Evolutionary conservation across 1,139 yeast genomes (phyloP).

Genomic region (Fermentozyma sake): DNA sequence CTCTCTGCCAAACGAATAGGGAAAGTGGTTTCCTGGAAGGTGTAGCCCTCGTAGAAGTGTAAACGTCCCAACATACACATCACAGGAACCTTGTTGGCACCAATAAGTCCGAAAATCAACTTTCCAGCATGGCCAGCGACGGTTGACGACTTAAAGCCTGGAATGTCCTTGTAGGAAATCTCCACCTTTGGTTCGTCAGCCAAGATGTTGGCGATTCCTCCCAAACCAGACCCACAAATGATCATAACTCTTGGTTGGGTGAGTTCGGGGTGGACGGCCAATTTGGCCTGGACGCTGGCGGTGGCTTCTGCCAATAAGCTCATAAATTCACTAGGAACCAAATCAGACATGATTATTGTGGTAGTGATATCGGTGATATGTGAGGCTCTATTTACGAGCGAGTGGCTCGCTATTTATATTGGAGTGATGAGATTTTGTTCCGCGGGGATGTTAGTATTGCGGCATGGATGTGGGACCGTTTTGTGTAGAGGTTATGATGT

Average conservation of each 20-base stretch:
- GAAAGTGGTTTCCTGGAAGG: constrained; percentile 74
- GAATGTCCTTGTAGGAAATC: constrained; percentile 64
- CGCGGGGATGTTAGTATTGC: no score
- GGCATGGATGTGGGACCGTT: no score
- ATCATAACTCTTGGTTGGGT: constrained; percentile 60
- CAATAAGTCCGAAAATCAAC: constrained; percentile 74
- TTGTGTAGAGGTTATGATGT: no score
- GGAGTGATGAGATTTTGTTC: no score
- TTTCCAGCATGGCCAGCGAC: constrained; percentile 90
- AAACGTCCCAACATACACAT: constrained; percentile 92
- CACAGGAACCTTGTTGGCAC: constrained; percentile 67
- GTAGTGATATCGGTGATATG: no score
- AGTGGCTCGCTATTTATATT: no score
- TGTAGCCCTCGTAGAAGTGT: constrained; percentile 90
- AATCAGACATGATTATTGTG: constrained; percentile 6
- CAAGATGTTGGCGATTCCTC: constrained; percentile 68
- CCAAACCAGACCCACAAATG: constrained; percentile 93
- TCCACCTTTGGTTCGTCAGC: constrained; percentile 37
- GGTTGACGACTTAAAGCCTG: constrained; percentile 78
- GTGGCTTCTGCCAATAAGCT: constrained; percentile 19
- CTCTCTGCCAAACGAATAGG: constrained; percentile 74
- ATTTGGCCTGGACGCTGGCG: constrained; percentile 11
- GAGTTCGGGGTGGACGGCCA: constrained; percentile 16
- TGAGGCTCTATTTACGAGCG: no score
- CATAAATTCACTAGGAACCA: constrained; percentile 15